A percentile compares a stretch with the other conserved stretches of the same genome.
Evolutionary conservation across 1,139 yeast genomes (phyloP).

Genomic region (Hanseniaspora sp.): DNA sequence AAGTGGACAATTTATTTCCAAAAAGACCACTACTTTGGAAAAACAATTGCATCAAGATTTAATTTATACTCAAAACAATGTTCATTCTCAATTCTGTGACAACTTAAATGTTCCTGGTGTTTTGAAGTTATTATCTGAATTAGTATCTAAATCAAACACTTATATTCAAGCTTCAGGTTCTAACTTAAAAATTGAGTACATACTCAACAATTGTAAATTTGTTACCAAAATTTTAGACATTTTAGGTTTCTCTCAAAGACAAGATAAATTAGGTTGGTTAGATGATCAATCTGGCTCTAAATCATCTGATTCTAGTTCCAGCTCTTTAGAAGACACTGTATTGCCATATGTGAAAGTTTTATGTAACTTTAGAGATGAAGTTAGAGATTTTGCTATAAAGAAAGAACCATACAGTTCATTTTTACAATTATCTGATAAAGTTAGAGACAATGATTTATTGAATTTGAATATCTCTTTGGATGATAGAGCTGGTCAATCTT

Average conservation of each 20-base stretch:
- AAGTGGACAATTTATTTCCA: conserved; percentile 41
- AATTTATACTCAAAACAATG: conserved; percentile 44
- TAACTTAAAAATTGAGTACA: conserved; percentile 52
- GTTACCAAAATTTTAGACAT: conserved; percentile 57
- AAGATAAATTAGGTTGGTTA: conserved; percentile 72
- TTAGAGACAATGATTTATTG: conserved; percentile 55
- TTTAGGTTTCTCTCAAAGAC: conserved; percentile 63
- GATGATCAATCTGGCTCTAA: conserved; percentile 26
- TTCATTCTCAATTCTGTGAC: conserved; percentile 75
- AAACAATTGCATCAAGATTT: conserved; percentile 45
- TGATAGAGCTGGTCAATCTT: conserved; percentile 68
- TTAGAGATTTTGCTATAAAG: conserved; percentile 60
- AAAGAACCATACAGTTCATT: conserved; percentile 47
- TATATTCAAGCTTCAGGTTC: conserved; percentile 49
- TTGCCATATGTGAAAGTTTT: conserved; percentile 72
- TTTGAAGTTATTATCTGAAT: conserved; percentile 50
- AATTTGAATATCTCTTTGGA: conserved; percentile 74
- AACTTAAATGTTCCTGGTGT: conserved; percentile 73
- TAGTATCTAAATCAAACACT: conserved; percentile 59
- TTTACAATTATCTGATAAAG: conserved; percentile 46
- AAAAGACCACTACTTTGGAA: conserved; percentile 45
- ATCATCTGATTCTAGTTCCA: conserved; percentile 17
- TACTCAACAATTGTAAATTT: conserved; percentile 55
- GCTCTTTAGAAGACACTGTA: conserved; percentile 52
- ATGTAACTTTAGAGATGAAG: conserved; percentile 68